Base-by-base conservation (phyloP, 1,284 basidiomycete species). In the Marasmius sp. region DNA sequence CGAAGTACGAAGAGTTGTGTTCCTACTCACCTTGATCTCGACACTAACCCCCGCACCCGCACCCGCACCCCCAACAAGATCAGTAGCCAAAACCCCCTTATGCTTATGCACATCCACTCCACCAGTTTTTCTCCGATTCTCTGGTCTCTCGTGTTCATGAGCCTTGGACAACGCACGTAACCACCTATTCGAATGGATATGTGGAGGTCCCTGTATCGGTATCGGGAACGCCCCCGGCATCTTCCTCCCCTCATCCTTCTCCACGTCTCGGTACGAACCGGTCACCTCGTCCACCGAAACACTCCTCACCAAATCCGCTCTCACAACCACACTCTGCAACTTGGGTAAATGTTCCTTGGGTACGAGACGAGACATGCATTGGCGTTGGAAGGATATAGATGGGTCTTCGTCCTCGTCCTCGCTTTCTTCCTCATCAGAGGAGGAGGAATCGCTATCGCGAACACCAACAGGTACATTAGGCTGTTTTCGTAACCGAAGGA, bases 21-120 rank as follows among this genome's bases (percentile, higher is more conserved):
- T n/a, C n/a, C n/a, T n/a, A n/a, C n/a, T 61, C 64, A 92, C 94
- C 85, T 97, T 97, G 75, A 97, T 93, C 76, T 97, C 95, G 10
- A 95, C 82, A 6, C 89, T 85, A 55, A 93, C 75, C 38, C 82
- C 80, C 53, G 81, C 70, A 20, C 81, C 79, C 10, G 87, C 85
- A 12, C 27, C 27, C 11, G 87, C 85, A 12, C n/a, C n/a, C n/a
- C n/a, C n/a, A n/a, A 92, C 81, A 37, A 93, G 81, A 75, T 94
- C 88, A 4, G 88, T 89, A 2, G 88, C 89, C n/a, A 93, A 76
- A 7, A 91, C 79, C 18, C 81, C 90, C 61, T 83, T 87, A 55
- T 62, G 76, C 59, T 76, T 79, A n/a, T 68, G 70, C 50, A 79
- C 67, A 69, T 93, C 89, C 47, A 94, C 85, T 37, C 71, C 73